These are phyloP conservation scores for Salmacisia buchloeana DNA, from an alignment of 1,284 basidiomycete genomes.

Conservation along the genomic window DNA sequence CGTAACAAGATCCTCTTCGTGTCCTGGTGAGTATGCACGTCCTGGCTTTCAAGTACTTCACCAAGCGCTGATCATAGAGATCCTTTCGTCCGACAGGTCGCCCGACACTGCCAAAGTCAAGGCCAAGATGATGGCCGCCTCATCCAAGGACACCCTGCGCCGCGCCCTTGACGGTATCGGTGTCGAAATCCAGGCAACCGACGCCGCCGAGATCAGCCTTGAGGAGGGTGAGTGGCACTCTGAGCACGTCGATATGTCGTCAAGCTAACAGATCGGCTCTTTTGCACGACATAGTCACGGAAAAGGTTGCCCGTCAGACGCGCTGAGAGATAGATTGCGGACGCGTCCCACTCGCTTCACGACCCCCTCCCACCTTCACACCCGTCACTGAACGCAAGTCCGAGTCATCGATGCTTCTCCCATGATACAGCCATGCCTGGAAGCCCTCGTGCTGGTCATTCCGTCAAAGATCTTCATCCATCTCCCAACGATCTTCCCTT, in stretches of 20 bases:
- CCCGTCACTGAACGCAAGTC: too few relatives aligned
- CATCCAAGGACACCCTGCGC: conserved; percentile 81
- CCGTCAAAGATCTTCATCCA: too few relatives aligned
- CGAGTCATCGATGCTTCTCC: too few relatives aligned
- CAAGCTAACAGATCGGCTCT: neutral
- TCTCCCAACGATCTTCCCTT: too few relatives aligned
- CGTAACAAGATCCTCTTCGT: conserved; percentile 86
- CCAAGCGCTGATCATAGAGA: too few relatives aligned
- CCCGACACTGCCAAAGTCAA: conserved; percentile 83
- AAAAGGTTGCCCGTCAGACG: neutral
- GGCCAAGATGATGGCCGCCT: conserved; percentile 90
- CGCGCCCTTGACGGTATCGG: conserved; percentile 66
- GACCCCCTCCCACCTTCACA: too few relatives aligned
- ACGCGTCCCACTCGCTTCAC: neutral
- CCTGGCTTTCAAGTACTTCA: neutral
- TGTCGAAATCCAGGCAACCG: conserved; percentile 82
- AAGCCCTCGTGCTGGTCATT: too few relatives aligned
- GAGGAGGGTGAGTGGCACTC: conserved; percentile 64
- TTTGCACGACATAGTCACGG: neutral
- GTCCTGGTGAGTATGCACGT: conserved; percentile 62
- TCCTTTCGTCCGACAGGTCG: conserved; percentile 61
- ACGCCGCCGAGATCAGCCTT: conserved; percentile 68
- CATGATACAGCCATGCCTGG: too few relatives aligned
- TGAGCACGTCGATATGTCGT: neutral
- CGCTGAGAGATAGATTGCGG: neutral